Base-by-base conservation (phyloP, 2,329 filamentous ascomycete genomes). In the Alternaria incomplexa region DNA sequence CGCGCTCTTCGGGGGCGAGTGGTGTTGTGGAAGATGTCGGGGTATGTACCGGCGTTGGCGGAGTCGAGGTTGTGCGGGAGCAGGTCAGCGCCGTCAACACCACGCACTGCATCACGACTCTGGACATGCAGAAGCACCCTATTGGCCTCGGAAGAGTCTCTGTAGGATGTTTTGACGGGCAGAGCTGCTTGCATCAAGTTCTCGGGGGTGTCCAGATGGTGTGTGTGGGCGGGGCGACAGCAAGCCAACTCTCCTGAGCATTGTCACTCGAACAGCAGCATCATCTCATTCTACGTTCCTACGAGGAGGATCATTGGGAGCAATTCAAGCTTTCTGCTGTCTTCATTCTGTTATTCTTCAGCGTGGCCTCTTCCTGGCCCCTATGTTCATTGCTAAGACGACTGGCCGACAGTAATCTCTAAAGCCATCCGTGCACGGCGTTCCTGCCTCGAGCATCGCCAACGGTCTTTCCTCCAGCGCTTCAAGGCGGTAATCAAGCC, bases 401-500 rank as follows among this genome's bases (percentile, higher is more conserved):
- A 56, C 36, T 61, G 56, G 23, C 52, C 53, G 45, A 70, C 67
- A 77, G 73, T 76, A 77, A 76, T 77, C 69, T 68, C 65, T 69
- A 69, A 64, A 70, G 55, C 61, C 61, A 54, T 58, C 61, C 56
- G 57, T 63, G 68, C 64, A 62, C 58, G 64, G 65, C 57, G 71
- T 63, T 67, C 65, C 65, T 68, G 62, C 67, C 64, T 51, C 52
- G 30, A 52, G 66, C 48, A 61, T 57, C 62, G 56, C 55, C 70
- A 56, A 66, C 60, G 36, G 65, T 65, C 63, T 68, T 51, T 55
- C 52, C 57, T 54, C 43, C 58, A 55, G 50, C 55, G 28, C 44
- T 40, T 58, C 36, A 56, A 63, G 43, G 51, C 59, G 57, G 47
- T 58, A 56, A 46, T 59, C 56, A 56, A 64, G 55, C 64, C 69